These are phyloP conservation scores for Aspergillus unguis DNA, from an alignment of 2,329 filamentous ascomycete genomes.

Conservation along the genomic window DNA sequence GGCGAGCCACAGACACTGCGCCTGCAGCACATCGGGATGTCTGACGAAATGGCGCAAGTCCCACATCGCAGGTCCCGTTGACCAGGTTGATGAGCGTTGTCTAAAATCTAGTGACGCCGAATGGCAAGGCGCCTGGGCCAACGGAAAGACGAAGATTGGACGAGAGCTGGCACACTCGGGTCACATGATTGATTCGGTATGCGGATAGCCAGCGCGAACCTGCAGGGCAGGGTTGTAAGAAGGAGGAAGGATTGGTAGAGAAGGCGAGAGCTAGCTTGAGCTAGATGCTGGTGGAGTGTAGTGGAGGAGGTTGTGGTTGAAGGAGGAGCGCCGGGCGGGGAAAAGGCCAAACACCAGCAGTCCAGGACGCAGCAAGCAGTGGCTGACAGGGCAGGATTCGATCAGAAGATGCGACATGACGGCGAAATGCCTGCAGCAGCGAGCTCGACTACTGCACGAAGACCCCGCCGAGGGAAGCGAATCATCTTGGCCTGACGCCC, in stretches of 20 bases:
- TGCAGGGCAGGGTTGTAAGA: constrained; percentile 23
- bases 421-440: constrained; percentile 18
- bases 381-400: constrained; percentile 4
- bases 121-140: constrained; percentile 18
- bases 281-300: constrained; percentile 10
- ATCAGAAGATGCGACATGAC: constrained; percentile 18
- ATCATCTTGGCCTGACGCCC: constrained; percentile 16
- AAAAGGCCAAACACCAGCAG: not conserved
- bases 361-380: not conserved
- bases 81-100: constrained; percentile 23
- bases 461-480: constrained; percentile 20
- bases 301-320: not conserved
- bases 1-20: constrained; percentile 19
- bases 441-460: constrained; percentile 15
- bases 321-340: constrained; percentile 6
- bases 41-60: constrained; percentile 29
- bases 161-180: constrained; percentile 21
- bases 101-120: constrained; percentile 15
- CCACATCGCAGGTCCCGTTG: constrained; percentile 19
- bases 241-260: constrained; percentile 22
- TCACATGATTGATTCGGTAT: constrained; percentile 39
- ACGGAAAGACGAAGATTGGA: constrained; percentile 26
- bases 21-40: constrained; percentile 29
- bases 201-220: constrained; percentile 33
- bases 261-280: constrained; percentile 12